phyloP scores from a whole-genome alignment of 2,329 filamentous ascomycete species.

The Sarocladium brachiariae region DNA sequence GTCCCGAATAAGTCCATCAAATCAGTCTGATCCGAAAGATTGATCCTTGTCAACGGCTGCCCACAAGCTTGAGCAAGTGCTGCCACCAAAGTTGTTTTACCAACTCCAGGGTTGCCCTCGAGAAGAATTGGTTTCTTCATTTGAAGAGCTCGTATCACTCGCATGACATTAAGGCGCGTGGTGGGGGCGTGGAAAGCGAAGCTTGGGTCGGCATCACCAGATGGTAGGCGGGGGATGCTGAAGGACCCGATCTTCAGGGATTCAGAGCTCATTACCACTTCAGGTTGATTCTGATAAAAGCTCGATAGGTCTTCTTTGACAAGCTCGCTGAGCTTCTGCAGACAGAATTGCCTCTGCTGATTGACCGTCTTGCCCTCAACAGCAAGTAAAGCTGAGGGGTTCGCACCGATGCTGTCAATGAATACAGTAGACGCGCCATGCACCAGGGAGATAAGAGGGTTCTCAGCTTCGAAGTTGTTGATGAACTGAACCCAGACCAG shows the following conservation, averaged over 20 bases:
- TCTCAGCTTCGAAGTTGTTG: constrained; percentile 53
- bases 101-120: constrained; percentile 95
- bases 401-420: constrained; percentile 89
- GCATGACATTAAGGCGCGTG: constrained; percentile 82
- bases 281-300: constrained; percentile 58
- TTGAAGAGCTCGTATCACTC: constrained; percentile 82
- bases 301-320: constrained; percentile 54
- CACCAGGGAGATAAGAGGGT: constrained; percentile 45
- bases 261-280: constrained; percentile 45
- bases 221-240: constrained; percentile 47
- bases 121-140: constrained; percentile 86
- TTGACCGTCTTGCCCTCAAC: constrained; percentile 63
- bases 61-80: constrained; percentile 77
- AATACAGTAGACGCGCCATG: constrained; percentile 95
- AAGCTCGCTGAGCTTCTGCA: constrained; percentile 64
- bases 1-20: constrained; percentile 96
- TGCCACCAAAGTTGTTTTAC: constrained; percentile 89
- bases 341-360: constrained; percentile 64
- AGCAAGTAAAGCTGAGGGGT: constrained; percentile 80
- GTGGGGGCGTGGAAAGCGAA: constrained; percentile 80
- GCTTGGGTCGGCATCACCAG: constrained; percentile 25
- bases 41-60: constrained; percentile 82
- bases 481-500: constrained; percentile 92
- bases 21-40: constrained; percentile 95
- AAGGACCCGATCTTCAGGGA: constrained; percentile 68